Evolutionary conservation across 225 moss, liverwort and hornwort genomes (phyloP).

Genomic region (Takakia lepidozioides): DNA sequence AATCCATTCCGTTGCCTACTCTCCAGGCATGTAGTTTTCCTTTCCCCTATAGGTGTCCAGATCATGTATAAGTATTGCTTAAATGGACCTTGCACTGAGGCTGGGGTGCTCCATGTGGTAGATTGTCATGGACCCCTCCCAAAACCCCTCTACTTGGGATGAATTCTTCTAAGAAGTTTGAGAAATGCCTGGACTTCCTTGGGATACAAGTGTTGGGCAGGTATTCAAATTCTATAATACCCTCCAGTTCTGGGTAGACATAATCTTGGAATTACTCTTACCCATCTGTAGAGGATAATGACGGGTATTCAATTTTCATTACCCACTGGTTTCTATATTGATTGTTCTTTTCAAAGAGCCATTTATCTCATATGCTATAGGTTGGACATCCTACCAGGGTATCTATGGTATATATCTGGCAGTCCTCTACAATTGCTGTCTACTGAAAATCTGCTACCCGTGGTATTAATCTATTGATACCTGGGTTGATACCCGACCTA

Average conservation of each 20-base stretch:
- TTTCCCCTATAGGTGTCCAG: neutral
- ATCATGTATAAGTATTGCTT: neutral
- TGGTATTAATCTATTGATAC: neutral
- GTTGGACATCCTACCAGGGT: too few species aligned
- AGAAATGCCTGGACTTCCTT: neutral
- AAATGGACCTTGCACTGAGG: too few species aligned
- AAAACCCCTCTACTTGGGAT: neutral
- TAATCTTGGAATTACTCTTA: too few species aligned
- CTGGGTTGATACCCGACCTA: too few species aligned
- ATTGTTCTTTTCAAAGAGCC: neutral
- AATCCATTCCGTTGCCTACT: slow-evolving; percentile 24
- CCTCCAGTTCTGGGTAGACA: too few species aligned
- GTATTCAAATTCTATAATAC: too few species aligned
- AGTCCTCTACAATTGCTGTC: too few species aligned
- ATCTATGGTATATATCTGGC: too few species aligned
- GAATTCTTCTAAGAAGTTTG: neutral
- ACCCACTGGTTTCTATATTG: neutral
- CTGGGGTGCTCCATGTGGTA: too few species aligned
- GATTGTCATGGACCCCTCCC: neutral
- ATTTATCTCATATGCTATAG: neutral
- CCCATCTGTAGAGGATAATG: neutral
- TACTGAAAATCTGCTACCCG: neutral
- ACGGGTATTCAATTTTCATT: neutral
- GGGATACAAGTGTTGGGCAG: too few species aligned
- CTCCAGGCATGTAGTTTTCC: slow-evolving; percentile 39